Evolutionary conservation across 2,329 filamentous ascomycete species (phyloP).

Genomic region (Tympanopsis confertula): DNA sequence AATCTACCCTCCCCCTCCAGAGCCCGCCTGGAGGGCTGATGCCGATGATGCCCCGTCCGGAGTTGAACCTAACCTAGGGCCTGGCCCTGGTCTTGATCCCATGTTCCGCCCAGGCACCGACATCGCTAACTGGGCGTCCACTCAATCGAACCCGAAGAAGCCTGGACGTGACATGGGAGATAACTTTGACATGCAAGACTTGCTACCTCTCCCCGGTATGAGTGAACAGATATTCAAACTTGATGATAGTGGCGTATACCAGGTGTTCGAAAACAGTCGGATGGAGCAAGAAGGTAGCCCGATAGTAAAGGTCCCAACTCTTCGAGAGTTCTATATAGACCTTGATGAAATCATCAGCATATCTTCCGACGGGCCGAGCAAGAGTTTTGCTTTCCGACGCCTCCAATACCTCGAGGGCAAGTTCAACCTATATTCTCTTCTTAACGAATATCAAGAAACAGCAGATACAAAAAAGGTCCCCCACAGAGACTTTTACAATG

Average conservation of each 20-base stretch:
- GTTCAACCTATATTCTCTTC: conserved; percentile 82
- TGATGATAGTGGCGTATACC: conserved; percentile 78
- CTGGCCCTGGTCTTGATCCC: neutral
- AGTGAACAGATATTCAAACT: conserved; percentile 67
- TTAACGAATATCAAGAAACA: conserved; percentile 96
- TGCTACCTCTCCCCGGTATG: conserved; percentile 60
- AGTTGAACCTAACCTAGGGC: neutral
- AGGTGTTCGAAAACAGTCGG: conserved; percentile 68
- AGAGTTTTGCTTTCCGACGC: conserved; percentile 90
- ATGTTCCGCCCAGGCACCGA: neutral
- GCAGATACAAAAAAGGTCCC: conserved; percentile 96
- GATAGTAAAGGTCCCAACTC: conserved; percentile 73
- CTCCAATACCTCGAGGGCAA: conserved; percentile 94
- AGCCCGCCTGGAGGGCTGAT: conserved; percentile 73
- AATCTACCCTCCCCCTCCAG: conserved; percentile 83
- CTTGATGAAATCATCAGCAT: conserved; percentile 75
- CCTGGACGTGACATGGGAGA: conserved; percentile 82
- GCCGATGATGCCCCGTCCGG: conserved; percentile 8
- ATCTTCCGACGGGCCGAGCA: conserved; percentile 91
- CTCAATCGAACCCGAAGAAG: conserved; percentile 50
- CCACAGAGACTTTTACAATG: conserved; percentile 97
- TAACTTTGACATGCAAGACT: conserved; percentile 75
- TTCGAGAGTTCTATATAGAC: conserved; percentile 93
- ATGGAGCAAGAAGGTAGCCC: conserved; percentile 54
- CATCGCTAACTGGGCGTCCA: too few species aligned